These are phyloP conservation scores for Corrigiola litoralis DNA, from an alignment of 179 eudicot species.

Conservation along the genomic window DNA sequence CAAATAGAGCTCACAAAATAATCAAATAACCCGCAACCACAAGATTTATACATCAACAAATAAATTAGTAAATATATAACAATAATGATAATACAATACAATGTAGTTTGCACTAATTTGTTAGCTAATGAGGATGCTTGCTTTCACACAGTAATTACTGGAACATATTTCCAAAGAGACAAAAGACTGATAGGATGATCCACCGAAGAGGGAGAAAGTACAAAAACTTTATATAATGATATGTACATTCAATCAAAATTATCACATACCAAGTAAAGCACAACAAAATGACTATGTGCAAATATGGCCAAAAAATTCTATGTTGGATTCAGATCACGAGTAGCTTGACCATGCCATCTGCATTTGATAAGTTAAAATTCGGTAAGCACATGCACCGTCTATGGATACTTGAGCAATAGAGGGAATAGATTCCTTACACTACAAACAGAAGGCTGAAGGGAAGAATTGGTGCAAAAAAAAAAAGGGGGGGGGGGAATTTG, in stretches of 20 bases:
- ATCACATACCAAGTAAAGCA: slow-evolving; percentile 20
- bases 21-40: too few species aligned
- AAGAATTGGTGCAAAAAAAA: too few species aligned
- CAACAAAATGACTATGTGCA: slow-evolving; percentile 23
- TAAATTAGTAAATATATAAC: not conserved
- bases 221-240: not conserved
- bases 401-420: not conserved
- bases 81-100: not conserved
- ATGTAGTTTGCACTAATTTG: not conserved
- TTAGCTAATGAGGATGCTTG: not conserved
- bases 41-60: not conserved
- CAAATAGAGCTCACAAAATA: not conserved
- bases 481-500: too few species aligned
- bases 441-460: not conserved
- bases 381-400: not conserved
- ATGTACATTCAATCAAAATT: slow-evolving; percentile 31
- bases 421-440: too few species aligned
- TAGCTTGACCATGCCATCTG: slow-evolving; percentile 91
- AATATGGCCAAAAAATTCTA: slow-evolving; percentile 18
- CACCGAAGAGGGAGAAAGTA: not conserved
- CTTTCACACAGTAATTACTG: slow-evolving; percentile 1
- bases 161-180: not conserved
- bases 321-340: slow-evolving; percentile 47
- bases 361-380: slow-evolving; percentile 12
- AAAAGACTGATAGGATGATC: not conserved